Evolutionary conservation across 2,329 filamentous ascomycete species (phyloP).

Genomic region (Alternaria rosae): DNA sequence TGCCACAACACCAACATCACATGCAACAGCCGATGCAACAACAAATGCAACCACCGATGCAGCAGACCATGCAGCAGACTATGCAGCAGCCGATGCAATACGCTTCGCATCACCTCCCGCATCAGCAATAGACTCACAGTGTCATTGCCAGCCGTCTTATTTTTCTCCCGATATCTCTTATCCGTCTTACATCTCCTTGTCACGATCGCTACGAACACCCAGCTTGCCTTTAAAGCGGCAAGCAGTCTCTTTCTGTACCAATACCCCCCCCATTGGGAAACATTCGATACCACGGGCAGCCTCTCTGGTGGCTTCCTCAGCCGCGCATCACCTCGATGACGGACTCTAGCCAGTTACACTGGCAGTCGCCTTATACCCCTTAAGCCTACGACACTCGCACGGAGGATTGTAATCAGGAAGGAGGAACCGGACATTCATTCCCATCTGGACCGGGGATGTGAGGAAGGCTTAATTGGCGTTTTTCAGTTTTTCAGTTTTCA

Average conservation of each 20-base stretch:
- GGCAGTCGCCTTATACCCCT: constrained; percentile 11
- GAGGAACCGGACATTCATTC: constrained; percentile 29
- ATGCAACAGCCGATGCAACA: constrained; percentile 14
- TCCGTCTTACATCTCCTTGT: constrained; percentile 18
- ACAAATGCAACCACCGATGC: constrained; percentile 6
- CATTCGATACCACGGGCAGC: constrained; percentile 6
- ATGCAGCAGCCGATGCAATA: constrained; percentile 29
- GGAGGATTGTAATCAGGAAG: constrained; percentile 28
- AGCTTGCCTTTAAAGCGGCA: background rate
- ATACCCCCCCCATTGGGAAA: constrained; percentile 11
- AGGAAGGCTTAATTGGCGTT: constrained; percentile 4
- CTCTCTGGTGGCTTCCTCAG: constrained; percentile 4
- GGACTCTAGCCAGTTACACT: constrained; percentile 1
- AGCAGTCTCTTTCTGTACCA: constrained; percentile 12
- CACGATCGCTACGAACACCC: constrained; percentile 27
- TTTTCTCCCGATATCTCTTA: constrained; percentile 20
- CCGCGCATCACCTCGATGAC: background rate
- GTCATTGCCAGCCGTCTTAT: constrained; percentile 16
- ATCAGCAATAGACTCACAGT: constrained; percentile 20
- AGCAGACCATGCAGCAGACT: background rate
- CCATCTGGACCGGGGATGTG: background rate
- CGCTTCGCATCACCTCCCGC: constrained; percentile 23
- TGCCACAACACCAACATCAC: constrained; percentile 18
- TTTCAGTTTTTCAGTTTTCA: background rate
- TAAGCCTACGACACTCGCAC: constrained; percentile 11